phyloP scores from a whole-genome alignment of 768 basidiomycete species.

The Ramaria rubella region DNA sequence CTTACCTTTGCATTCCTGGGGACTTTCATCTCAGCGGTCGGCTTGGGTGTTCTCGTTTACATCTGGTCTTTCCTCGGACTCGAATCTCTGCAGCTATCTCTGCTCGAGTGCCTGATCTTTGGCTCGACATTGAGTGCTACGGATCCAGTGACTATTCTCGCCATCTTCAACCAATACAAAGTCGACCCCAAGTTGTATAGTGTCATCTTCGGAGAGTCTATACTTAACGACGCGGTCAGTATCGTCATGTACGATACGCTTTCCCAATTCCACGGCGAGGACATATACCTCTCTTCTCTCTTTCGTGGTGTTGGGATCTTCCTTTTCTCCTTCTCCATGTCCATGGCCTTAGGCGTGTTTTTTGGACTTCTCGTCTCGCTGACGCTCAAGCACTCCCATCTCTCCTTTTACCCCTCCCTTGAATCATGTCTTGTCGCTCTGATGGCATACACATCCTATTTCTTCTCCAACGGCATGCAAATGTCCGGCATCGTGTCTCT shows the following conservation, averaged over 20 bases:
- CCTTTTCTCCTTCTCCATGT: constrained; percentile 88
- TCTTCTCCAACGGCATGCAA: constrained; percentile 92
- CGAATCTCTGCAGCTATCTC: constrained; percentile 76
- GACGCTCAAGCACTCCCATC: constrained; percentile 88
- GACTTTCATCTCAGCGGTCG: constrained; percentile 93
- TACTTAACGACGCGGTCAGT: constrained; percentile 97
- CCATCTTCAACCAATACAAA: constrained; percentile 98
- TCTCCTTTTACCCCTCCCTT: constrained; percentile 83
- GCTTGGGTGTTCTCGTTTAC: constrained; percentile 90
- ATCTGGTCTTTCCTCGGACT: constrained; percentile 90
- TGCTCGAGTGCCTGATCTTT: constrained; percentile 93
- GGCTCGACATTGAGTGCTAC: constrained; percentile 96
- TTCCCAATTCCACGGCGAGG: constrained; percentile 83
- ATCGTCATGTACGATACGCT: constrained; percentile 99
- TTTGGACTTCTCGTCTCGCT: constrained; percentile 91
- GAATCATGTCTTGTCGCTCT: constrained; percentile 96
- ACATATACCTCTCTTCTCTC: constrained; percentile 79
- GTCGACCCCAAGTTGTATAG: constrained; percentile 97
- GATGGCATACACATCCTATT: constrained; percentile 94
- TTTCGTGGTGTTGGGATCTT: constrained; percentile 98
- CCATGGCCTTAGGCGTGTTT: constrained; percentile 87
- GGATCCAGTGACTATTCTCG: constrained; percentile 95
- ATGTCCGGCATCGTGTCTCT: constrained; percentile 98
- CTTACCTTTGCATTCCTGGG: constrained; percentile 89
- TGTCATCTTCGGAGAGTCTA: constrained; percentile 94